Base-by-base conservation (phyloP, 2,329 filamentous ascomycete species). In the Ophidiomyces ophidiicola region DNA sequence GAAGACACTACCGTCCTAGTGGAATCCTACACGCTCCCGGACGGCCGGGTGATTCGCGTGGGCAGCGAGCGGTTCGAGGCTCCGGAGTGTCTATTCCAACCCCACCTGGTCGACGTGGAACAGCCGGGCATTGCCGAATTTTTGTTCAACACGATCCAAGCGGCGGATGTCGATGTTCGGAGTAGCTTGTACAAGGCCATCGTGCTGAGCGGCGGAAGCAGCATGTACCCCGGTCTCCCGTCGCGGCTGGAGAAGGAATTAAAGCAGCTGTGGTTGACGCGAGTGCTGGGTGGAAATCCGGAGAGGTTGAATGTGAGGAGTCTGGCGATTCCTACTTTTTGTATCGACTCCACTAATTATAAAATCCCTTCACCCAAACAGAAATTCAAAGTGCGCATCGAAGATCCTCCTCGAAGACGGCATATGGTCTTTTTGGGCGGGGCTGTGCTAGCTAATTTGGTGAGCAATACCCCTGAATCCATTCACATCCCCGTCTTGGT, bases 371-470 rank as follows among this genome's bases (percentile, higher is more conserved):
- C n/a, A 30, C 28, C 19, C 11, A 12, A 25, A 14, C 51, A 78
- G 78, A 98, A 96, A 78, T 98, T 98, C 74, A 98, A 96, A 76
- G 88, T 98, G 50, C 78, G 90, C 62, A 96, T 98, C 70, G 90
- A 98, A 63, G 90, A 98, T 61, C 90, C 90, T 36, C 90, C 90
- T 23, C 76, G 90, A 65, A 76, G 90, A 67, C 75, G 88, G 63
- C 90, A 98, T 70, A 96, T 98, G 87, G 90, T 98, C n/a, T 96
- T 98, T 72, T 67, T 98, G 41, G 90, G 90, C 43, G 90, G 90
- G 52, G 90, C 90, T 18, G 90, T 98, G 46, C 69, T 98, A 54
- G 90, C 90, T 52, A 96, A 96, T 60, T 92, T 98, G 62, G 71
- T 75, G 64, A 58, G 70, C 60, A n/a, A n/a, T n/a, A n/a, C n/a